These are phyloP conservation scores for Pisolithus microcarpus DNA, from an alignment of 768 basidiomycete genomes.

Conservation along the genomic window DNA sequence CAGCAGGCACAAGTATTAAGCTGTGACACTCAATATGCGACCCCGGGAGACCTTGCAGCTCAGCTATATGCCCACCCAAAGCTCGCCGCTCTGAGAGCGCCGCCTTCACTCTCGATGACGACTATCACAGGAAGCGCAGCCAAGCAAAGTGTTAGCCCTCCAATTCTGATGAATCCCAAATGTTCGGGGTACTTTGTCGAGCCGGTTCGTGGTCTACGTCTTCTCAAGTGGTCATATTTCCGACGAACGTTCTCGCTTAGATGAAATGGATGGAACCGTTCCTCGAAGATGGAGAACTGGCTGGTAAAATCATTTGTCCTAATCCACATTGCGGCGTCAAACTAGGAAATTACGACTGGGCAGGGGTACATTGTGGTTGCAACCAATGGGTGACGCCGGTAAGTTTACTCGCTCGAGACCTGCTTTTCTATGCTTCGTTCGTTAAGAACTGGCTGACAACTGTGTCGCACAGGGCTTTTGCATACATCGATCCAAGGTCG, in stretches of 20 bases:
- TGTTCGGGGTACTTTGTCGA: slow-evolving; percentile 98
- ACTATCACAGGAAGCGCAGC: slow-evolving; percentile 10
- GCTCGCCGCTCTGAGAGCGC: slow-evolving; percentile 39
- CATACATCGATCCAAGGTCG: slow-evolving; percentile 61
- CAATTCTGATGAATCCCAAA: slow-evolving; percentile 68
- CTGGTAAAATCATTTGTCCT: slow-evolving; percentile 89
- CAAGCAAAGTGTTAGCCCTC: slow-evolving; percentile 36
- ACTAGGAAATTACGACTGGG: slow-evolving; percentile 96
- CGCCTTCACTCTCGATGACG: slow-evolving; percentile 22
- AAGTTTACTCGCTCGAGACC: slow-evolving; percentile 20
- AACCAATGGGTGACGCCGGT: slow-evolving; percentile 91
- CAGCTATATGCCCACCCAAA: slow-evolving; percentile 42
- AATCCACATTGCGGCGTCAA: slow-evolving; percentile 87
- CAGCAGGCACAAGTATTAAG: slow-evolving; percentile 1
- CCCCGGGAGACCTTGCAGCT: slow-evolving; percentile 35
- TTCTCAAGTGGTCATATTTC: not conserved
- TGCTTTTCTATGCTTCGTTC: not conserved
- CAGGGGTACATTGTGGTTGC: slow-evolving; percentile 86
- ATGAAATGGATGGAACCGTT: slow-evolving; percentile 96
- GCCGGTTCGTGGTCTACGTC: slow-evolving; percentile 53
- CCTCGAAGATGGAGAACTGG: slow-evolving; percentile 64
- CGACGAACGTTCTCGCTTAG: slow-evolving; percentile 28
- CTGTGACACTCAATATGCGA: slow-evolving; percentile 3
- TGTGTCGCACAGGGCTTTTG: slow-evolving; percentile 46
- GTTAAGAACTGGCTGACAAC: not conserved